Conservation (phyloP, 148 eudicot species). For the Rheum nobile region DNA sequence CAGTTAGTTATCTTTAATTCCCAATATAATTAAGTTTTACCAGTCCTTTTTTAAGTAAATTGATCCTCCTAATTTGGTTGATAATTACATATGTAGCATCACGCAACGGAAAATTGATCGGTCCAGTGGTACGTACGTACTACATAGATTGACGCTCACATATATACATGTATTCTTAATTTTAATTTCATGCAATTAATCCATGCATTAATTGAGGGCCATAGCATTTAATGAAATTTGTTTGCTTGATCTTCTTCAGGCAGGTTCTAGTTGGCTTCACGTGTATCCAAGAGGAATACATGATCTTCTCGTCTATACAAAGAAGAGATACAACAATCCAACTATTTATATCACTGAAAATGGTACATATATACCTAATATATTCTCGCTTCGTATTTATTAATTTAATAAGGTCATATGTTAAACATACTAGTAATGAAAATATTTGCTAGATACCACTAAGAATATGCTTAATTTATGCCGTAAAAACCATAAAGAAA, state of each 20-base stretch:
- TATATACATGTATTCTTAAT: not conserved
- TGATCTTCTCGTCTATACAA: slow-evolving; percentile 9
- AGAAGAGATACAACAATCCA: slow-evolving; percentile 11
- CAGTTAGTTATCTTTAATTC: slow-evolving; percentile 18
- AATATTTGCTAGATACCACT: too few species aligned
- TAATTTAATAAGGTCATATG: too few species aligned
- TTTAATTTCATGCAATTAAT: too few species aligned
- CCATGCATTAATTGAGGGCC: too few species aligned
- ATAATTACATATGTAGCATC: slow-evolving; percentile 14
- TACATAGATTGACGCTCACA: not conserved
- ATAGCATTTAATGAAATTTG: too few species aligned
- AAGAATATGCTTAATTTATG: too few species aligned
- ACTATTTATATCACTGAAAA: slow-evolving; percentile 10
- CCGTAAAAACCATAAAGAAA: too few species aligned
- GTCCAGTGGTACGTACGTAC: slow-evolving; percentile 26
- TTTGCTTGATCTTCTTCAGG: slow-evolving; percentile 14
- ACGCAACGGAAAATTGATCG: slow-evolving; percentile 39
- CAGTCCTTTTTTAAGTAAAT: not conserved
- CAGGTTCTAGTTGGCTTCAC: slow-evolving; percentile 30
- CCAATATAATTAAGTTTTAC: too few species aligned
- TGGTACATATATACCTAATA: not conserved
- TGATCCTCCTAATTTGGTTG: not conserved
- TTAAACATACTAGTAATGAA: too few species aligned
- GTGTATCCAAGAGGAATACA: slow-evolving; percentile 13
- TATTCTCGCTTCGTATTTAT: too few species aligned